A percentile compares a stretch with the other conserved stretches of the same genome.
phyloP scores from a whole-genome alignment of 2,329 filamentous ascomycete genomes.

The Cladophialophora chaetospira region DNA sequence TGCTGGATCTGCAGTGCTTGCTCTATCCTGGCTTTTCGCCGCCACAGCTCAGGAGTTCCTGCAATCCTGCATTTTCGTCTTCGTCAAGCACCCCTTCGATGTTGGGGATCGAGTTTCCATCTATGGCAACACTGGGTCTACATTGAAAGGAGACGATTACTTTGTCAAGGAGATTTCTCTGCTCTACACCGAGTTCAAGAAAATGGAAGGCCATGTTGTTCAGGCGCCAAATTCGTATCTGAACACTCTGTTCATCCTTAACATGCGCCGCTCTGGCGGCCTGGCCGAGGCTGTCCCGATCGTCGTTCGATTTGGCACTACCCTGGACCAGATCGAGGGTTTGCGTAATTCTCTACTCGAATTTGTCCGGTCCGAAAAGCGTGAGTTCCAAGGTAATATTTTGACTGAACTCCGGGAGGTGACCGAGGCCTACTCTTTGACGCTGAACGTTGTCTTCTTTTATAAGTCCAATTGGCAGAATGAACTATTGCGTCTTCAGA shows the following conservation, averaged over 20 bases:
- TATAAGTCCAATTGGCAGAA: conserved; percentile 98
- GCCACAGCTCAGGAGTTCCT: conserved; percentile 92
- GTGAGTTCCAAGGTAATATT: conserved; percentile 84
- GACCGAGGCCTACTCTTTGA: conserved; percentile 80
- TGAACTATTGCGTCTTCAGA: conserved; percentile 81
- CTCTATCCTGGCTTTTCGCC: conserved; percentile 88
- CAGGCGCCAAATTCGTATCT: conserved; percentile 93
- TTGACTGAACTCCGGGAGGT: conserved; percentile 81
- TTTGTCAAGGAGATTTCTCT: conserved; percentile 94
- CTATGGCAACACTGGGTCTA: conserved; percentile 84
- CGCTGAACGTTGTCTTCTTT: conserved; percentile 92
- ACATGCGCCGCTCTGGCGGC: conserved; percentile 85
- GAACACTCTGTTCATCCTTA: conserved; percentile 91
- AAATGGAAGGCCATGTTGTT: conserved; percentile 95
- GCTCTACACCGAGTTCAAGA: conserved; percentile 96
- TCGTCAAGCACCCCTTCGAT: conserved; percentile 96
- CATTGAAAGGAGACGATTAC: conserved; percentile 83
- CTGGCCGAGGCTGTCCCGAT: conserved; percentile 84
- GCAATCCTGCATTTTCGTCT: conserved; percentile 92
- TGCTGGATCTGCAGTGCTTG: conserved; percentile 82
- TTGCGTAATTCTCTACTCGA: conserved; percentile 79
- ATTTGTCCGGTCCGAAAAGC: conserved; percentile 81
- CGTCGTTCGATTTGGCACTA: conserved; percentile 85
- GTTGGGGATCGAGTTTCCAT: conserved; percentile 90
- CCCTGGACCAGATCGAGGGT: conserved; percentile 76